Base-by-base conservation (phyloP, 2,329 filamentous ascomycete species). In the Sporothrix globosa region DNA sequence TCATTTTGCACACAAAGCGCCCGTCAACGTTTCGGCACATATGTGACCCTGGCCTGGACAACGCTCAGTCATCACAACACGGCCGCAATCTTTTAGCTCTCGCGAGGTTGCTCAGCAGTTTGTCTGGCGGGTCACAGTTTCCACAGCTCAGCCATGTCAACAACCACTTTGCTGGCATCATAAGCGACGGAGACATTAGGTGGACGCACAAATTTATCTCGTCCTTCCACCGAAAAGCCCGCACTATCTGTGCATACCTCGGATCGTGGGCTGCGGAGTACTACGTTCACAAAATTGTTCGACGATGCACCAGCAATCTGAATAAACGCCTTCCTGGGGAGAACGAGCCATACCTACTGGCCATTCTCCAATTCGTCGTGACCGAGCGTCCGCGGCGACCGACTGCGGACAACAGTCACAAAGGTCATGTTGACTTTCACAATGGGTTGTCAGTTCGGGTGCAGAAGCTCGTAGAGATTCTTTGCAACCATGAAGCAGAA, bases 251-350 rank as follows among this genome's bases (percentile, higher is more conserved):
- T 27, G 74, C 76, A 3, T 85, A 91, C 60, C 82, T 93, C 4
- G 92, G 92, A 0, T 74, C 82, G 1, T 94, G 90, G 90, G 90
- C 90, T 1, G 85, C 86, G 0, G 89, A 93, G 65, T 85, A 84
- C 66, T 93, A 89, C 76, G 85, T 93, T 30, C 79, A 79, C 67
- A 81, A 81, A 50, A 83, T 84, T 3, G 80, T 88, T 11, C 77
- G 73, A 1, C 74, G 76, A 58, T 67, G 13, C 68, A 44, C 6
- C 73, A 48, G 67, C n/a, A 58, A 50, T 1, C 19, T 61, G 1
- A 46, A 41, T 1, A 48, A 21, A 3, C 30, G 27, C 27, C 30
- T 19, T 6, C 10, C 46, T 1, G 63, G 69, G 1, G 80, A 82
- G 0, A 88, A 91, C 69, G 86, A 85, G 69, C 77, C 77, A 11